Evolutionary conservation across 192 early-diverging fungal species (phyloP).

Genomic region (Backusella macrospora): DNA sequence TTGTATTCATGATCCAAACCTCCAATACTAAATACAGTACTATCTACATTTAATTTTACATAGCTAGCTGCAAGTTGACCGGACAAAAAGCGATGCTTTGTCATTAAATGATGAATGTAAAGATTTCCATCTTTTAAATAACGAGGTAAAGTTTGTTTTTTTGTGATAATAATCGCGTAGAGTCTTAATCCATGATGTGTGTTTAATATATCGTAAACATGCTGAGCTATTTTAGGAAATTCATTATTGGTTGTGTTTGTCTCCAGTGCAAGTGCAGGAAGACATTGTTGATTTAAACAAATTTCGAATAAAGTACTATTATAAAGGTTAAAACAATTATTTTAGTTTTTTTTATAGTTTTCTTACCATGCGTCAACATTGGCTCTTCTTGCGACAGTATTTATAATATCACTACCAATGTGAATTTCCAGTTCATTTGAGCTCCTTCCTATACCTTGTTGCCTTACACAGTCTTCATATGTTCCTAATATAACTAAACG

Average conservation of each 20-base stretch:
- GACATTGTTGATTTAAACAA: constrained; percentile 65
- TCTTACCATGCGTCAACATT: constrained; percentile 49
- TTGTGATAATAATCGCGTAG: constrained; percentile 62
- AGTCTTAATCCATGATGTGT: constrained; percentile 64
- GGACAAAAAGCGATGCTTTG: constrained; percentile 63
- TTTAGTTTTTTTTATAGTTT: not conserved
- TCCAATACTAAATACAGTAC: constrained; percentile 42
- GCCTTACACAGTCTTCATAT: constrained; percentile 75
- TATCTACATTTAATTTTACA: constrained; percentile 59
- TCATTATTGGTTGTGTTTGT: constrained; percentile 47
- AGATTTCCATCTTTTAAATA: constrained; percentile 72
- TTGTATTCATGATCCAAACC: too few species aligned
- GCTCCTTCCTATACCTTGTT: constrained; percentile 33
- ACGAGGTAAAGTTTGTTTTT: constrained; percentile 63
- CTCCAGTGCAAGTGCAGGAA: constrained; percentile 75
- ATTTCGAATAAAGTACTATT: constrained; percentile 59
- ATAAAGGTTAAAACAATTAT: not conserved
- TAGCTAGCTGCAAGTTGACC: constrained; percentile 58
- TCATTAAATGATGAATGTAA: constrained; percentile 65
- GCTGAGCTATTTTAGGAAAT: constrained; percentile 56
- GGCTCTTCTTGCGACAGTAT: constrained; percentile 34
- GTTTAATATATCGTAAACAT: constrained; percentile 55
- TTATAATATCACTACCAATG: constrained; percentile 40
- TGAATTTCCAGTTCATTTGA: constrained; percentile 39
- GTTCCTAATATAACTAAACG: constrained; percentile 76